Base-by-base conservation (phyloP, 768 basidiomycete species). In the Xerocomellus chrysenteron region DNA sequence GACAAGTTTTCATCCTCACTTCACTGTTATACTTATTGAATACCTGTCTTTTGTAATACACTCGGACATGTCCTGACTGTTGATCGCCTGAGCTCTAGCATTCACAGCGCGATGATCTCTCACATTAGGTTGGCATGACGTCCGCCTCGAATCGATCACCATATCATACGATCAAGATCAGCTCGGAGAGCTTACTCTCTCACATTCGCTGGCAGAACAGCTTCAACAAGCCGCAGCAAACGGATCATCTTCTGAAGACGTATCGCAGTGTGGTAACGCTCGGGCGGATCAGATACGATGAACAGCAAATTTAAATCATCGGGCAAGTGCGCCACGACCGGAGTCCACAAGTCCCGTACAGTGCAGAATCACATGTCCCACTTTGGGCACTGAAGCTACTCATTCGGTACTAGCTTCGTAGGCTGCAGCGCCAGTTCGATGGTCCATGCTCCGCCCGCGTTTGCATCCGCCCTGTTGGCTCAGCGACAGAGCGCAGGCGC, bases 271-370 rank as follows among this genome's bases (percentile, higher is more conserved):
- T 76, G n/a, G n/a, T n/a, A n/a, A n/a, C n/a, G n/a, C n/a, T n/a
- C 16, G 82, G 82, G 1, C 65, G 73, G 50, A 72, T 84, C 44
- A 60, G 74, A 57, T 76, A 48, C n/a, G n/a, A n/a, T n/a, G n/a
- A n/a, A n/a, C n/a, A n/a, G n/a, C 83, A 85, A 60, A 73, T 84
- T 36, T 65, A 82, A 21, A 77, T 75, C 12, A 69, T 83, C 17
- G 80, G 81, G 71, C 75, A 80, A 74, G 28, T 45, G 21, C 32
- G 33, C 19, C 43, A 30, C 28, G 3, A 28, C 26, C 4, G 6
- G 4, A 28, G 26, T 28, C 26, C 3, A 3, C 21, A 21, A 21
- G 21, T 21, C 28, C 28, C 28, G 28, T 28, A 28, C 28, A 7
- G 17, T 48, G 47, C 50, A 49, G 47, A 35, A 50, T 43, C 14